Base-by-base conservation (phyloP, 192 early-diverging fungal genomes). In the Backusella sp. region DNA sequence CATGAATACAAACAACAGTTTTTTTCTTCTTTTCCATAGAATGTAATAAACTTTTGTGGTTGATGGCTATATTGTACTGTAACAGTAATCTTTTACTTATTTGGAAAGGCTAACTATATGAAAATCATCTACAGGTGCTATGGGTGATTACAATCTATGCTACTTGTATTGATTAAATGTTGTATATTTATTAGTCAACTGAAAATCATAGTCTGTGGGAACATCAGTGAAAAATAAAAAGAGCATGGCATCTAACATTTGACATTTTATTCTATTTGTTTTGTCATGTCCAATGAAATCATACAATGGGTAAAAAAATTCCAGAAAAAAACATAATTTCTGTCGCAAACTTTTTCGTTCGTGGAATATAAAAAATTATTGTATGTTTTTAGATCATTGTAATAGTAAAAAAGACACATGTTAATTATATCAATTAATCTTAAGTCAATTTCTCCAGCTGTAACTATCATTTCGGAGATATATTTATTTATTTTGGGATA, bases 391-490 rank as follows among this genome's bases (percentile, higher is more conserved):
- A 62, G 56, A 28, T 26, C 56, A 12, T 23, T 12, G 11, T 4
- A 62, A 62, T 23, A 62, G 21, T 62, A 62, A 62, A 26, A 28
- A 8, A 62, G 56, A 28, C 56, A 62, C 56, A 62, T 62, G 56
- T 62, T 62, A 28, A 28, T 62, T 62, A 28, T 62, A 62, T 62
- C 56, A 62, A 62, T 62, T 62, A 62, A 62, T 62, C 21, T 62
- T 62, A 62, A 62, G 56, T 28, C 56, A 28, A 28, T 62, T 62
- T 62, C 56, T 62, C 9, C 21, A 62, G 12, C 26, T 62, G 56
- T 62, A 14, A 62, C 56, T 62, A 62, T 62, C 26, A 62, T 62
- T 62, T 62, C 56, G 56, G 56, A 62, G 56, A 62, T 62, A 14
- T 28, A 28, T 62, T 28, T 62, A 28, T 62, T 62, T 62, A 59